Evolutionary conservation across 371 early-diverging fungal genomes (phyloP).

Genomic region (Lichtheimia ornata): DNA sequence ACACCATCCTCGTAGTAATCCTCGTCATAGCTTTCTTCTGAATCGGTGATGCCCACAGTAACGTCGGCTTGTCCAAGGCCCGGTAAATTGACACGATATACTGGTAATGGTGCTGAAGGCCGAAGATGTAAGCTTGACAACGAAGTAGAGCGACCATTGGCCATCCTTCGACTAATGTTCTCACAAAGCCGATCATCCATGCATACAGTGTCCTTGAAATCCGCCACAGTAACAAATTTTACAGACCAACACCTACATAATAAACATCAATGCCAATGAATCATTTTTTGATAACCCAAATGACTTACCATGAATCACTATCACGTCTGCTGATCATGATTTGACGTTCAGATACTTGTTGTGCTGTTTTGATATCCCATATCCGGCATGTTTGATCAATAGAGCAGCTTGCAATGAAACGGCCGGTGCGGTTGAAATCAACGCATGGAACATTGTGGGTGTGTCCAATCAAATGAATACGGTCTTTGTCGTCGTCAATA

Average conservation of each 20-base stretch:
- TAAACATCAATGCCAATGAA: neutral
- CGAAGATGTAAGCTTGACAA: constrained; percentile 23
- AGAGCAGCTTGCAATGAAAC: constrained; percentile 57
- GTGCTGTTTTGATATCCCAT: constrained; percentile 44
- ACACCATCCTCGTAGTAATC: constrained; percentile 8
- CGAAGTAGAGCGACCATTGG: constrained; percentile 23
- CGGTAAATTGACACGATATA: constrained; percentile 27
- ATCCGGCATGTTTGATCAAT: constrained; percentile 54
- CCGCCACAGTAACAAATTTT: constrained; percentile 36
- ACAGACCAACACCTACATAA: constrained; percentile 55
- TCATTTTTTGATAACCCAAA: neutral
- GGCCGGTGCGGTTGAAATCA: constrained; percentile 56
- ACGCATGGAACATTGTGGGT: constrained; percentile 65
- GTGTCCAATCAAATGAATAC: constrained; percentile 49
- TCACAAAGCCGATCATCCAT: constrained; percentile 21
- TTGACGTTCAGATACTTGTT: constrained; percentile 21
- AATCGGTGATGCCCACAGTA: constrained; percentile 4
- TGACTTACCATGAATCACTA: constrained; percentile 23
- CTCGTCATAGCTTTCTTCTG: constrained; percentile 10
- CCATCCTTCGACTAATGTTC: constrained; percentile 8
- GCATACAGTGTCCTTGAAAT: constrained; percentile 30
- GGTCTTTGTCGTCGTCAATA: constrained; percentile 13
- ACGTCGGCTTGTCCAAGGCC: constrained; percentile 5
- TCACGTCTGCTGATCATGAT: constrained; percentile 12
- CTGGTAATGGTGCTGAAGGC: constrained; percentile 33